Percentiles rank a stretch among this genome's conserved stretches.
These are phyloP conservation scores for Stropharia rugosoannulata DNA, from an alignment of 768 basidiomycete species.

Conservation along the genomic window DNA sequence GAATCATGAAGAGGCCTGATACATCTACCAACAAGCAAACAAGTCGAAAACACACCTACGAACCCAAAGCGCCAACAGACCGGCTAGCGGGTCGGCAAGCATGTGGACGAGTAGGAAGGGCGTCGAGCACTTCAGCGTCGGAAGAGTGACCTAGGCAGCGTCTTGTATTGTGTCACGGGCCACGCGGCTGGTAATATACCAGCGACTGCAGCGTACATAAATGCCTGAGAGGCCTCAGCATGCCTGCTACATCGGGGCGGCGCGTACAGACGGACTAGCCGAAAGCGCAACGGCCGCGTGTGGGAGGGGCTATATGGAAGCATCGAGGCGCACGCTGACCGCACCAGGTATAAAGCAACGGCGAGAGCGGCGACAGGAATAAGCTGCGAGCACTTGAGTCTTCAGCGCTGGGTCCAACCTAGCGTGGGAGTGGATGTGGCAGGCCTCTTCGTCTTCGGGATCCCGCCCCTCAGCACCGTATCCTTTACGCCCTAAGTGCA, in stretches of 20 bases:
- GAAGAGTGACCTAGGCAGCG: conserved; percentile 5
- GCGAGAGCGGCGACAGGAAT: neutral
- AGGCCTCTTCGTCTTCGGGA: conserved; percentile 21
- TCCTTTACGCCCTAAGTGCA: conserved; percentile 11
- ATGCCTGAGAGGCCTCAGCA: conserved; percentile 7
- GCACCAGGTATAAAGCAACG: neutral
- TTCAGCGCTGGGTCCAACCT: conserved; percentile 1
- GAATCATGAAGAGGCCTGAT: conserved; percentile 4
- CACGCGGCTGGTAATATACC: conserved; percentile 1
- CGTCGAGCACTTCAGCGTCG: conserved; percentile 21
- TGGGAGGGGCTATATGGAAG: conserved; percentile 4
- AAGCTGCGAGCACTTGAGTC: neutral
- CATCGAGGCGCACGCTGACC: neutral
- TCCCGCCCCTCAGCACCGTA: conserved; percentile 1
- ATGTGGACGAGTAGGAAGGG: conserved; percentile 12
- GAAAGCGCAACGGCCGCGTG: conserved; percentile 20
- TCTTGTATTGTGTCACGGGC: neutral
- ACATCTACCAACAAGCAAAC: conserved; percentile 1
- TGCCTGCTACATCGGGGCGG: conserved; percentile 16
- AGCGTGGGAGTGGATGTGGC: neutral
- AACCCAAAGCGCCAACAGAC: conserved; percentile 13
- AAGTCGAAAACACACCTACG: conserved; percentile 7
- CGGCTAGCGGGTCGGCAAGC: conserved; percentile 18
- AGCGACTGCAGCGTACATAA: conserved; percentile 11
- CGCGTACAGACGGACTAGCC: conserved; percentile 25